phyloP scores from a whole-genome alignment of 306 rosid genomes.

The Lathyrus tuberosus region DNA sequence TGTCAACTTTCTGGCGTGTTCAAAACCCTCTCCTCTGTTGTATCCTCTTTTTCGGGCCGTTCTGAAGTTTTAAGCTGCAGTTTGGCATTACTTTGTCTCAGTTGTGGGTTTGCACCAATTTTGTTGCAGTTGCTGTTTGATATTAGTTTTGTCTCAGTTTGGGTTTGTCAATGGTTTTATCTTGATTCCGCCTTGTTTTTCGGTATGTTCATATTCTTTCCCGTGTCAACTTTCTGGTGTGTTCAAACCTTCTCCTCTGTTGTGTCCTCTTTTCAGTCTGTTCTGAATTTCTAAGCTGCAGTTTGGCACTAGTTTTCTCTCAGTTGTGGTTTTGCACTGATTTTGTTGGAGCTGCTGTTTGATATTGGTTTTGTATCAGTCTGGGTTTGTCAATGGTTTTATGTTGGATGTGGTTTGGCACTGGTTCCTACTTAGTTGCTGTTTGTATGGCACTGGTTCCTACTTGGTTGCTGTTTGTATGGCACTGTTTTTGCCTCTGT shows the following conservation, averaged over 20 bases:
- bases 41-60: background rate
- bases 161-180: background rate
- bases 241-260: background rate
- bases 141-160: background rate
- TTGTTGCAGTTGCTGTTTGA: background rate
- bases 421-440: background rate
- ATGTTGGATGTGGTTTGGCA: background rate
- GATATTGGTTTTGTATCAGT: background rate
- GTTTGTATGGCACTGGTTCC: background rate
- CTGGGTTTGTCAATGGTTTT: background rate
- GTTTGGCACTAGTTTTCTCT: background rate
- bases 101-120: background rate
- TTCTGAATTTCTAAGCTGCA: background rate
- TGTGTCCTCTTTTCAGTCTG: background rate
- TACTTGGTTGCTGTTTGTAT: background rate
- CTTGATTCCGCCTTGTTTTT: background rate
- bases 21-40: background rate
- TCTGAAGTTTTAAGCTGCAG: background rate
- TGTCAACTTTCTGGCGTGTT: background rate
- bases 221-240: background rate
- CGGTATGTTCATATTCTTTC: background rate
- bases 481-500: background rate
- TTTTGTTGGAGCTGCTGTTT: background rate
- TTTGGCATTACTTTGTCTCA: conserved; percentile 10
- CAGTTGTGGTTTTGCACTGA: background rate